phyloP scores from a whole-genome alignment of 108 stramenopile genomes.

The Cylindrotheca fusiformis region DNA sequence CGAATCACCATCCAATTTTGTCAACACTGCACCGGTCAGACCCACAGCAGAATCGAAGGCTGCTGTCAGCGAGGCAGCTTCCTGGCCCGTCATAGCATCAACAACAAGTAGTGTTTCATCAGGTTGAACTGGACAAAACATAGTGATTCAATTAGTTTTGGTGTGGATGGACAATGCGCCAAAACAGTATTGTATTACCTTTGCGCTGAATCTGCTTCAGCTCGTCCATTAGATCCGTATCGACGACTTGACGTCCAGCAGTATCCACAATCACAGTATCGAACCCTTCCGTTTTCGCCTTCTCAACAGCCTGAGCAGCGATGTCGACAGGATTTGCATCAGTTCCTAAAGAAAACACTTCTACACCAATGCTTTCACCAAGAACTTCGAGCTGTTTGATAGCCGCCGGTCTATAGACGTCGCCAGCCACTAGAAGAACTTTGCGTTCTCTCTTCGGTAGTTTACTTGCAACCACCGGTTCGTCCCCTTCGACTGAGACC shows the following conservation, averaged over 20 bases:
- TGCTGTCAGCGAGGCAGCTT: conserved; percentile 92
- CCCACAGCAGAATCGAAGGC: conserved; percentile 92
- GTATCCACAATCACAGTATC: conserved; percentile 97
- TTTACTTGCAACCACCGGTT: conserved; percentile 44
- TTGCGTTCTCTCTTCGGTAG: conserved; percentile 74
- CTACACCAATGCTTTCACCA: conserved; percentile 77
- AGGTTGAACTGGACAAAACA: conserved; percentile 72
- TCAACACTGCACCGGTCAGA: conserved; percentile 91
- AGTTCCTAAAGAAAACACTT: conserved; percentile 77
- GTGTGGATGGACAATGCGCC: neutral
- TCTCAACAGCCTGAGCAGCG: conserved; percentile 67
- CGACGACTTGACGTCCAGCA: conserved; percentile 95
- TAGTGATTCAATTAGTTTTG: conserved; percentile 5
- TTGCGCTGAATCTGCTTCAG: conserved; percentile 74
- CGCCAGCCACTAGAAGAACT: conserved; percentile 89
- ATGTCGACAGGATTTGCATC: conserved; percentile 91
- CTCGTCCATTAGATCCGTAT: conserved; percentile 91
- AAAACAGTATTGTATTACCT: conserved; percentile 26
- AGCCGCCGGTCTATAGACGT: conserved; percentile 96
- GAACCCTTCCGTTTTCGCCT: conserved; percentile 78
- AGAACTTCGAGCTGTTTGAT: conserved; percentile 91
- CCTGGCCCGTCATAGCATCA: conserved; percentile 98
- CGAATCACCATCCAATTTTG: conserved; percentile 95
- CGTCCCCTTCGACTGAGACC: conserved; percentile 36
- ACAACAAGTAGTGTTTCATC: conserved; percentile 96